Base-by-base conservation (phyloP, 306 rosid species). In the Sophora flavescens region DNA sequence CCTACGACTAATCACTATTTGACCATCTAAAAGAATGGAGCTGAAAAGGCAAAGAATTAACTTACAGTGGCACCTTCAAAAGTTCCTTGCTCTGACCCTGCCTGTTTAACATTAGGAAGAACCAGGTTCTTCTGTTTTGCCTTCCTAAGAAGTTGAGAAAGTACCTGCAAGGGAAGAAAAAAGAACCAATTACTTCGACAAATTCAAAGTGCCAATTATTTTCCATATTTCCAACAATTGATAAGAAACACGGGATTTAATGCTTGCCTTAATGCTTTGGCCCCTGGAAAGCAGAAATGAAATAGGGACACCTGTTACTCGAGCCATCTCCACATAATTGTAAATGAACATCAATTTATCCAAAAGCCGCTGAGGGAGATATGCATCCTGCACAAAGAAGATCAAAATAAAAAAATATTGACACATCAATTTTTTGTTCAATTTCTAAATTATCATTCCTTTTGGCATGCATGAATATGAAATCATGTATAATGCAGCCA, bases 31-130 rank as follows among this genome's bases (percentile, higher is more conserved):
- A 38, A 63, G 52, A 61, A 48, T 50, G 63, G 38, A 50, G 32
- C 67, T 33, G 53, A 75, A 38, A 62, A 63, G 1, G 68, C 63
- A 74, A 74, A 18, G 1, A 14, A 66, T 50, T 36, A 72, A 92
- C 97, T 90, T 90, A 95, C 98, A 75, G 97, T 95, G 72, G 98
- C 97, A 81, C 98, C 97, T 87, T 95, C 98, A 75, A 72, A 95
- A 38, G 96, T 90, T 82, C 97, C 98, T 90, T 92, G 98, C 69
- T 95, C 98, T 60, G 98, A 92, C 50, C 98, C 98, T 78, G 96
- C 97, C 77, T 89, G 96, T 75, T 92, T 95, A 70, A 63, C 91
- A 74, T 89, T 89, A 57, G 98, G 98, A 84, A 95, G 79, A 63
- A 95, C 93, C 67, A 95, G 87, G 75, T 89, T 91, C 78, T 83